Evolutionary conservation across 176 grass and related monocot species (phyloP).

Genomic region (Ampelocalamus luodianensis): DNA sequence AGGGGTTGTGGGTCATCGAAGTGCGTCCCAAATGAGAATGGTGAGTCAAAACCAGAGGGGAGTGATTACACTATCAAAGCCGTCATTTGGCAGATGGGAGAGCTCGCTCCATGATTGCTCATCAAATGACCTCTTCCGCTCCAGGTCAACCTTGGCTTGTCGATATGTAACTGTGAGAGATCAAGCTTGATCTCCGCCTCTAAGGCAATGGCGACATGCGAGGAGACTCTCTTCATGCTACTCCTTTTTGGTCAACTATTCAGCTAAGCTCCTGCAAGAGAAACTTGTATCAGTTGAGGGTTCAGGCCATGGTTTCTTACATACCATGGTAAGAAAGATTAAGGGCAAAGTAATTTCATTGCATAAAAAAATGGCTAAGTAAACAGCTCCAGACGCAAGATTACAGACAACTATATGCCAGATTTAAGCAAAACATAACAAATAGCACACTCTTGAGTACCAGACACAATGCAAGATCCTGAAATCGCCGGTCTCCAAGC

Average conservation of each 20-base stretch:
- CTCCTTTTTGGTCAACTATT: neutral
- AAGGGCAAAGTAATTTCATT: neutral
- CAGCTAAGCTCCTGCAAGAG: neutral
- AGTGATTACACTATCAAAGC: conserved; percentile 64
- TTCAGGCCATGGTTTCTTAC: neutral
- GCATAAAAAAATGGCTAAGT: no score
- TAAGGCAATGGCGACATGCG: conserved; percentile 60
- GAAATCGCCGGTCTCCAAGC: no score
- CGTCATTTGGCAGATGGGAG: conserved; percentile 48
- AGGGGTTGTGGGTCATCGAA: conserved; percentile 63
- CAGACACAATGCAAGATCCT: no score
- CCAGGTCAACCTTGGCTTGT: conserved; percentile 64
- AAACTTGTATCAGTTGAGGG: neutral
- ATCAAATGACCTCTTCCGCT: conserved; percentile 83
- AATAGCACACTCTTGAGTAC: no score
- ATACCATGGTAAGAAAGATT: neutral
- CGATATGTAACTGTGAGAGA: conserved; percentile 53
- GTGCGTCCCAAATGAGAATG: conserved; percentile 47
- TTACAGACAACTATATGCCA: no score
- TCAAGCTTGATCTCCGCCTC: conserved; percentile 80
- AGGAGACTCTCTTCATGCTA: conserved; percentile 60
- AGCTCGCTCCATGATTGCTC: conserved; percentile 82
- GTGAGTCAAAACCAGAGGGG: conserved; percentile 58
- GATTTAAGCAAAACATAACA: no score
- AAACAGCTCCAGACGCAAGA: no score